Conservation (phyloP, 2,329 filamentous ascomycete genomes). For the Beauveria sp. region DNA sequence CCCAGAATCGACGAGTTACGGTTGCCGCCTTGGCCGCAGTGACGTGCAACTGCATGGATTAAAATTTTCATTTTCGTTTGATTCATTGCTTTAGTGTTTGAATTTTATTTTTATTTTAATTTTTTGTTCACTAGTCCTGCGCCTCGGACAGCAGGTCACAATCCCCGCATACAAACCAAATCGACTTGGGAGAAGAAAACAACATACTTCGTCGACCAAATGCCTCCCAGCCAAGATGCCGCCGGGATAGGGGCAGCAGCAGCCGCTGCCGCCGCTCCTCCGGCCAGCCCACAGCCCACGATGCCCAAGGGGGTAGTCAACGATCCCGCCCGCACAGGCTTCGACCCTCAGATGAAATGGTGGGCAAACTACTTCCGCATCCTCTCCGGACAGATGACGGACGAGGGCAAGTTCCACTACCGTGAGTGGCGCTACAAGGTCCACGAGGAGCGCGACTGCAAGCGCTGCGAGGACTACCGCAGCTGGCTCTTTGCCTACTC, state of each 20-base stretch:
- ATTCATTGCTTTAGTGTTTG: neutral
- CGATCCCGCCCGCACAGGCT: conserved; percentile 54
- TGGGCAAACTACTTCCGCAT: conserved; percentile 87
- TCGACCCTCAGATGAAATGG: conserved; percentile 52
- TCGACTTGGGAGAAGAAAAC: neutral
- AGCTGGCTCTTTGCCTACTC: conserved; percentile 81
- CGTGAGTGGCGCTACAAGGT: conserved; percentile 66
- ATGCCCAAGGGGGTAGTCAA: conserved; percentile 38
- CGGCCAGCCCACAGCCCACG: neutral
- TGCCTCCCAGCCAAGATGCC: neutral
- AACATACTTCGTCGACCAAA: neutral
- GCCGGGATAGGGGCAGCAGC: neutral
- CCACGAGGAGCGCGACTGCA: conserved; percentile 72
- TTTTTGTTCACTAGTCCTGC: neutral
- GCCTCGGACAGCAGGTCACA: neutral
- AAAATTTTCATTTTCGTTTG: conserved; percentile 7
- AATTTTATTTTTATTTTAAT: neutral
- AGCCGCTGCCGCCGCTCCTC: neutral
- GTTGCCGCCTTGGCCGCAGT: neutral
- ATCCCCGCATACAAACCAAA: neutral
- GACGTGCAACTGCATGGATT: conserved; percentile 11
- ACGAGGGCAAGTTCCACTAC: conserved; percentile 65
- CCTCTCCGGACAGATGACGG: conserved; percentile 64
- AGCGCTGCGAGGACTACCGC: conserved; percentile 70
- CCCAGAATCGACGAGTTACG: conserved; percentile 11